Percentiles rank a stretch among this genome's conserved stretches.
Conservation (phyloP, 2,329 filamentous ascomycete genomes). For the Spiromastix sp. region DNA sequence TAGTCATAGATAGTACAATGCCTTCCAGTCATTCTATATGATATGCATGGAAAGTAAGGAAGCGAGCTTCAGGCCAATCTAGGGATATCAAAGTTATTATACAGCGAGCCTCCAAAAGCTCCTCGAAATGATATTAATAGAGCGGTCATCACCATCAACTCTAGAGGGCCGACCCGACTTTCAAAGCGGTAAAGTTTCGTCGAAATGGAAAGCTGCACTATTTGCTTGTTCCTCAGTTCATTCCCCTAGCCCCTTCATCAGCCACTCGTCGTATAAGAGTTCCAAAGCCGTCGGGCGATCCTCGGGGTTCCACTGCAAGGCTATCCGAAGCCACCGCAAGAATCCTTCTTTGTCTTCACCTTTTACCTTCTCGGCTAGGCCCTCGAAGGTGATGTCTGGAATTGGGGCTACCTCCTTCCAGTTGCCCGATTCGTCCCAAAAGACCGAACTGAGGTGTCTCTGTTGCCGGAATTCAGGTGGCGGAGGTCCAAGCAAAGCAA, state of each 20-base stretch:
- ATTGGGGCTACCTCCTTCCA: slow-evolving; percentile 4
- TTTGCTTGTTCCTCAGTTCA: no score
- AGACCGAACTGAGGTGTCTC: slow-evolving; percentile 1
- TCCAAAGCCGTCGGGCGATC: slow-evolving; percentile 3
- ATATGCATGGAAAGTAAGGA: no score
- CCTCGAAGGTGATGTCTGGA: slow-evolving; percentile 4
- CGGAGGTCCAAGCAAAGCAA: slow-evolving; percentile 6
- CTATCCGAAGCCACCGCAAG: neutral
- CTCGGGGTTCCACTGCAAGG: slow-evolving; percentile 3
- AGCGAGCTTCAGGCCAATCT: no score
- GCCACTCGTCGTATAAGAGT: slow-evolving; percentile 3
- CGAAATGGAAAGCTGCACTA: no score
- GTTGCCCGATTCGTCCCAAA: slow-evolving; percentile 3
- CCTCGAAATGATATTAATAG: no score
- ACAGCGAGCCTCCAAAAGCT: no score
- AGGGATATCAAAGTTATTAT: no score
- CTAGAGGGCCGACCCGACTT: no score
- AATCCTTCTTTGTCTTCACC: slow-evolving; percentile 4
- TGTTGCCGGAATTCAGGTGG: slow-evolving; percentile 1
- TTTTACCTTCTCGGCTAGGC: neutral
- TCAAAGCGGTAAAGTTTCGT: neutral
- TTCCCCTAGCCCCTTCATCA: slow-evolving; percentile 3
- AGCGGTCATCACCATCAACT: neutral
- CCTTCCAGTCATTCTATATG: no score
- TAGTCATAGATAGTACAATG: no score